Base-by-base conservation (phyloP, 1,284 basidiomycete species). In the Mycosarcoma mackinlayi region DNA sequence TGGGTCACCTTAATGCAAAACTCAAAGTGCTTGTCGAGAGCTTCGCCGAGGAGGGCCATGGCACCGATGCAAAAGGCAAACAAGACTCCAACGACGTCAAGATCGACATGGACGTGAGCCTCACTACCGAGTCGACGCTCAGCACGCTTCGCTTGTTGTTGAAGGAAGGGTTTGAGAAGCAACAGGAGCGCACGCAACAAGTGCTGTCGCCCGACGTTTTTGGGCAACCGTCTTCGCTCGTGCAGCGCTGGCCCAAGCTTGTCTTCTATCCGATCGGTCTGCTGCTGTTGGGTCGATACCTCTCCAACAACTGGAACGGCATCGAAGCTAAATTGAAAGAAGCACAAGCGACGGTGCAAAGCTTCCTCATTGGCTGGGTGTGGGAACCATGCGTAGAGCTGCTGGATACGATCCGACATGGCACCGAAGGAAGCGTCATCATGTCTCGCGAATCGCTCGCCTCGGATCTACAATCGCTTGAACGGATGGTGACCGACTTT, bases 401-500 rank as follows among this genome's bases (percentile, higher is more conserved):
- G 21, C 82, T 92, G 9, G 88, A 89, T 75, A 98, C 95, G 0
- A 88, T 98, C 23, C 86, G 91, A 44, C 86, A 89, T 6, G 92
- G 92, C 2, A 88, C 88, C 25, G 88, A 88, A 6, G 86, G 92
- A 41, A 79, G 83, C 9, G 88, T 95, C 41, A 78, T 80, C 48
- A 87, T 94, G 41, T 88, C 88, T 53, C 87, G 87, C 61, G 90
- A 93, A 78, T 91, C 89, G 40, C 88, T 95, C 13, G 86, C 87
- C 21, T 90, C 92, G 6, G 93, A 95, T 79, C 79, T 93, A 49
- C 64, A 95, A 90, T 93, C 91, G 21, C 86, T 98, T 13, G 92
- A 97, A 83, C 87, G 95, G 34, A 98, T 98, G 95, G 89, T 93
- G 4, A 83, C 93, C 1, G 87, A 91, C 27, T 87, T 98, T 4